Base-by-base conservation (phyloP, 140 eudicot genomes). In the Cichorium intybus region DNA sequence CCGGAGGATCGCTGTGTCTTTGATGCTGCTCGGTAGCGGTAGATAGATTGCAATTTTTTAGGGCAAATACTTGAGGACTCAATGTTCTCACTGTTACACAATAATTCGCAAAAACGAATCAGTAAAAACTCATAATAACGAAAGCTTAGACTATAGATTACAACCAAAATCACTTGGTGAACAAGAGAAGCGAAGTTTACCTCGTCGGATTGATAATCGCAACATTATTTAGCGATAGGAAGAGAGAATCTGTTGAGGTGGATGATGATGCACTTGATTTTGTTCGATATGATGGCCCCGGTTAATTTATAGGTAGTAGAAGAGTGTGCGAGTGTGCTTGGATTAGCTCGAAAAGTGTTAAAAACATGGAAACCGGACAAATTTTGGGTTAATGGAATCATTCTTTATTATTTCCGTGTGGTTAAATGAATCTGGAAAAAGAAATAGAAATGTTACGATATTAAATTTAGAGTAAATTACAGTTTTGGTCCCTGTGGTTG, bases 1-100 rank as follows among this genome's bases (percentile, higher is more conserved):
- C 77, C 66, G 66, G 78, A 28, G 72, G 78, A 64, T 72, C 49
- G 62, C 59, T 29, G 12, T 73, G 66, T 63, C 53, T 62, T 14
- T 50, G 18, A 50, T 70, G 62, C 20, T 71, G 77, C 56, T 71
- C 70, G 15, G 70, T 73, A 47, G 66, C 75, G 35, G 68, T 59
- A 15, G 76, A 34, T 7, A 50, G 39, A 37, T 51, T 61, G 17
- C 33, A 53, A n/a, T 0, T 28, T 43, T 54, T 63, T 29, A 72
- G 56, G 51, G 71, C 77, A 63, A 28, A 72, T 22, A 64, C 28
- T 43, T 63, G 78, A 43, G 78, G 78, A 73, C 8, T 55, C 37
- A 55, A 45, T 12, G 56, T 26, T 52, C 35, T 51, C 21, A 49
- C 77, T 63, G 77, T 43, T 46, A 24, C 47, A 11, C 7, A 18